A percentile compares a stretch with the other conserved stretches of the same genome.
These are phyloP conservation scores for Tillandsia leiboldiana DNA, from an alignment of 176 grass and related monocot species.

Conservation along the genomic window DNA sequence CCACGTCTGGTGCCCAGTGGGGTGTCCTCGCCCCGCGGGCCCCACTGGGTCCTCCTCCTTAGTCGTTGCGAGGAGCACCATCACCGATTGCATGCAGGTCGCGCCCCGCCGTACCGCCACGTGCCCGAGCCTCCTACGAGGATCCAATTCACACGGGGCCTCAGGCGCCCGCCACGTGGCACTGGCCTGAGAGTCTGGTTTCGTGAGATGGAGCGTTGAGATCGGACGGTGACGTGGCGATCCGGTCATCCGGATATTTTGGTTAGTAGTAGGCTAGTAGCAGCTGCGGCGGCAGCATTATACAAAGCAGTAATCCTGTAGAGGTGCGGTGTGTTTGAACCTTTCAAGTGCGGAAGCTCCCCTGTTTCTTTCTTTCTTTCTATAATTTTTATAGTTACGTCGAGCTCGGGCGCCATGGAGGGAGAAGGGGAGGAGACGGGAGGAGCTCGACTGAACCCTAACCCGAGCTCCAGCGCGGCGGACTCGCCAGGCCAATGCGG, in stretches of 20 bases:
- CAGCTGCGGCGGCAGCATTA: too few species aligned
- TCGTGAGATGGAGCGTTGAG: constrained; percentile 1
- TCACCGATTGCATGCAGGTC: constrained; percentile 35
- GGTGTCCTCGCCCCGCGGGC: background rate
- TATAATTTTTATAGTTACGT: too few species aligned
- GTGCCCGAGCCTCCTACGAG: constrained; percentile 34
- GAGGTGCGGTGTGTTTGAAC: too few species aligned
- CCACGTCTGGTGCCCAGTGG: background rate
- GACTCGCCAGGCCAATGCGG: constrained; percentile 24
- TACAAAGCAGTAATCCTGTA: too few species aligned
- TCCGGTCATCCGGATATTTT: constrained; percentile 38
- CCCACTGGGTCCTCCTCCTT: background rate
- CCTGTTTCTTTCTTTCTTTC: too few species aligned
- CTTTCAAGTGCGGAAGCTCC: too few species aligned
- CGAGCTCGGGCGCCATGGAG: too few species aligned
- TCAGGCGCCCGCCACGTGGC: constrained; percentile 14
- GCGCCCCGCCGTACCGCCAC: constrained; percentile 23
- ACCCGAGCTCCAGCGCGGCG: background rate
- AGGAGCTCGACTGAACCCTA: background rate
- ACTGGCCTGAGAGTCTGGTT: background rate
- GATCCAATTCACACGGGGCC: background rate
- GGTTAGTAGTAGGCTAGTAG: too few species aligned
- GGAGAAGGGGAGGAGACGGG: too few species aligned
- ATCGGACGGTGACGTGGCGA: background rate
- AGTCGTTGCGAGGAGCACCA: background rate